These are phyloP conservation scores for Phallus indusiatus DNA, from an alignment of 768 basidiomycete species.

Conservation along the genomic window DNA sequence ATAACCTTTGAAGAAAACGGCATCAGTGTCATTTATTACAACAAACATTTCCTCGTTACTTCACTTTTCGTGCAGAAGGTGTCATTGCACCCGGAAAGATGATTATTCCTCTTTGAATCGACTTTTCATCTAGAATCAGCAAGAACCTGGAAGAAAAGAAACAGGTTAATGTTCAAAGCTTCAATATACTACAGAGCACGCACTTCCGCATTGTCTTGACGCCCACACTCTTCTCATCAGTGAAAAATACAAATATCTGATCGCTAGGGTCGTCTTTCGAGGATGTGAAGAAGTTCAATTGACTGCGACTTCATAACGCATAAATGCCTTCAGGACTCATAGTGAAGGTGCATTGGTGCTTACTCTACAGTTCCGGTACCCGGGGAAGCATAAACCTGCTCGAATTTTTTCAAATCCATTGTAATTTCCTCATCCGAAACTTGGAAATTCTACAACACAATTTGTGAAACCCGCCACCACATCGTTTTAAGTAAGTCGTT, in stretches of 20 bases:
- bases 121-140: slow-evolving; percentile 83
- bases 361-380: slow-evolving; percentile 77
- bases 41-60: slow-evolving; percentile 9
- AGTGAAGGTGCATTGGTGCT: slow-evolving; percentile 25
- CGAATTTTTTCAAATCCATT: slow-evolving; percentile 78
- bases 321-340: neutral
- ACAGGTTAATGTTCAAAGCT: neutral
- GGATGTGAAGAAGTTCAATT: slow-evolving; percentile 86
- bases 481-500: slow-evolving; percentile 13
- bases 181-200: slow-evolving; percentile 20
- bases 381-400: slow-evolving; percentile 52
- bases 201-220: slow-evolving; percentile 98
- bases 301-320: slow-evolving; percentile 54
- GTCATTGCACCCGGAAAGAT: slow-evolving; percentile 97
- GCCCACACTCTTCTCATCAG: slow-evolving; percentile 91
- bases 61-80: slow-evolving; percentile 88
- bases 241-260: slow-evolving; percentile 90
- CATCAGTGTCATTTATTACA: neutral
- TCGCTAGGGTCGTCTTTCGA: slow-evolving; percentile 54
- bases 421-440: slow-evolving; percentile 92
- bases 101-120: slow-evolving; percentile 84
- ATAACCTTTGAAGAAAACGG: slow-evolving; percentile 57
- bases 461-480: neutral
- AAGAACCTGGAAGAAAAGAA: slow-evolving; percentile 50
- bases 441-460: slow-evolving; percentile 65